Percentiles rank a stretch among this genome's conserved stretches.
phyloP scores from a whole-genome alignment of 306 rosid species.

The Dalbergia oliveri region DNA sequence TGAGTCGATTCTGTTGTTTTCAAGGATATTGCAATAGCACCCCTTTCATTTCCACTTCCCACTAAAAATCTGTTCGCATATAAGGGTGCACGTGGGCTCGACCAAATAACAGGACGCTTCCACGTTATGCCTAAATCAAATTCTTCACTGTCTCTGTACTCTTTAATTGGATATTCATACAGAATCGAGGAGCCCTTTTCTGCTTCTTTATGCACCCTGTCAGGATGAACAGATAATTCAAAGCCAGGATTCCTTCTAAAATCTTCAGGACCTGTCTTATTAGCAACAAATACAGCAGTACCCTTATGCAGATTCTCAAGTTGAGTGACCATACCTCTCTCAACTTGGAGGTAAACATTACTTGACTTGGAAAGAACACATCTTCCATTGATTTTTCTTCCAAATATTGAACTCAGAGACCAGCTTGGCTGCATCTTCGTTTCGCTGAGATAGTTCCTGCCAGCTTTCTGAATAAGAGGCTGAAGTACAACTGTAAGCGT shows the following conservation, averaged over 20 bases:
- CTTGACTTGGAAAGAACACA: slow-evolving; percentile 86
- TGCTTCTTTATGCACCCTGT: slow-evolving; percentile 66
- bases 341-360: slow-evolving; percentile 80
- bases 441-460: slow-evolving; percentile 45
- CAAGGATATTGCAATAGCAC: slow-evolving; percentile 87
- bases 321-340: slow-evolving; percentile 63
- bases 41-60: slow-evolving; percentile 98
- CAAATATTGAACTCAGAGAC: slow-evolving; percentile 90
- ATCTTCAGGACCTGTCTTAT: slow-evolving; percentile 52
- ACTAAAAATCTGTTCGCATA: slow-evolving; percentile 83
- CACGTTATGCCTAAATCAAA: slow-evolving; percentile 88
- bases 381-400: slow-evolving; percentile 73
- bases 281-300: slow-evolving; percentile 43
- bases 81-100: slow-evolving; percentile 77
- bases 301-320: slow-evolving; percentile 64
- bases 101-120: slow-evolving; percentile 84
- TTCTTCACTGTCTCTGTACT: slow-evolving; percentile 54
- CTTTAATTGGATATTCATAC: slow-evolving; percentile 71
- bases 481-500: slow-evolving; percentile 89
- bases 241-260: slow-evolving; percentile 62
- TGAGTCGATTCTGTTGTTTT: slow-evolving; percentile 67
- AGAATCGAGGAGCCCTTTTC: slow-evolving; percentile 61
- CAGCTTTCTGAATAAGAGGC: slow-evolving; percentile 59
- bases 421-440: slow-evolving; percentile 80
- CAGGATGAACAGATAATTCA: slow-evolving; percentile 77